Conservation (phyloP, 441 rosid genomes). For the Pelargonium cotyledonis region DNA sequence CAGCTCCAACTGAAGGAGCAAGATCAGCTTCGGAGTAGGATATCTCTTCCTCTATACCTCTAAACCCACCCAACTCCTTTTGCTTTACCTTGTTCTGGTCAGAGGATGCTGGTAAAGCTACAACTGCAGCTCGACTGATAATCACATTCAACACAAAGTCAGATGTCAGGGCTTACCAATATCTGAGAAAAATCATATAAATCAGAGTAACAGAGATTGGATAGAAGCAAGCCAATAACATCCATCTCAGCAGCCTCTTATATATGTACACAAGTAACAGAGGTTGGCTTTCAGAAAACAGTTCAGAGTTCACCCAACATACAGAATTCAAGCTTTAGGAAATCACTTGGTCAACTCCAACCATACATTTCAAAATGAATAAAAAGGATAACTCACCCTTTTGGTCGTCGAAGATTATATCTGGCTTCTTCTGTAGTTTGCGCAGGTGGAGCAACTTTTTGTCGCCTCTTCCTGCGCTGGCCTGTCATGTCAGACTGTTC, state of each 20-base stretch:
- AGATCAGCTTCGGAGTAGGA: constrained; percentile 32
- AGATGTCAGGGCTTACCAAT: constrained; percentile 11
- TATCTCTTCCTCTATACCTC: constrained; percentile 32
- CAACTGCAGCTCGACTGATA: constrained; percentile 38
- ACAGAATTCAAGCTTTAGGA: neutral
- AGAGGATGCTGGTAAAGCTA: constrained; percentile 23
- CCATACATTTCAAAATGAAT: neutral
- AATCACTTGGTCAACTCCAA: neutral
- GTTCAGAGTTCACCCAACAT: neutral
- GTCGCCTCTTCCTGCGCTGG: constrained; percentile 59
- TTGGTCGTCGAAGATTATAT: constrained; percentile 71
- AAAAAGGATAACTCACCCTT: constrained; percentile 37
- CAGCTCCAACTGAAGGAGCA: constrained; percentile 34
- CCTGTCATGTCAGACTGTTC: constrained; percentile 61
- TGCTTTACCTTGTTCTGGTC: constrained; percentile 33
- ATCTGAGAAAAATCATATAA: neutral
- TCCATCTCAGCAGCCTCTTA: neutral
- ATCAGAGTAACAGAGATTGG: neutral
- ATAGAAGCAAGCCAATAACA: neutral
- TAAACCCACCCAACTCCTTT: constrained; percentile 26
- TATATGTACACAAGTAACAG: neutral
- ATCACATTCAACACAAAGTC: constrained; percentile 16
- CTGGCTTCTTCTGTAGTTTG: constrained; percentile 40
- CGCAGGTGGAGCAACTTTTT: constrained; percentile 37
- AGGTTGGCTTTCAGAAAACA: constrained; percentile 3